Percentiles rank a stretch among this genome's conserved stretches.
Evolutionary conservation across 2,329 filamentous ascomycete species (phyloP).

Genomic region (Aspergillus latus): DNA sequence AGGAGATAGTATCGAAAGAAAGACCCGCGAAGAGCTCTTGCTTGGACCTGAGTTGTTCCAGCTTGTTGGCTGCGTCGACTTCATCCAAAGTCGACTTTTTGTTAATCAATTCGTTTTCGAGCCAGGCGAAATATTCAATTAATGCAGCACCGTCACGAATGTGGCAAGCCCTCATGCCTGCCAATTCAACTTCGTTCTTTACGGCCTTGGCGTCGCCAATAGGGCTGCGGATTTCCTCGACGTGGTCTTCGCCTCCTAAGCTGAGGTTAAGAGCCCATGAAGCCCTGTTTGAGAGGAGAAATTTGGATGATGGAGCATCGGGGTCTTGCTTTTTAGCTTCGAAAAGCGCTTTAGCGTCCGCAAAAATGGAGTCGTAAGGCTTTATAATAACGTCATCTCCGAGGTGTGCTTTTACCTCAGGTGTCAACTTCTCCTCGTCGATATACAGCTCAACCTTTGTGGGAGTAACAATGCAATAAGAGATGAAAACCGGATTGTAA

Average conservation of each 20-base stretch:
- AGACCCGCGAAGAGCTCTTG: slow-evolving; percentile 79
- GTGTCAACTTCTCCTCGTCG: slow-evolving; percentile 72
- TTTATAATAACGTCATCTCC: slow-evolving; percentile 68
- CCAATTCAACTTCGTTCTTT: slow-evolving; percentile 86
- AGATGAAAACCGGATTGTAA: slow-evolving; percentile 98
- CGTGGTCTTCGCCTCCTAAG: slow-evolving; percentile 78
- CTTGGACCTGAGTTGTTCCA: slow-evolving; percentile 64
- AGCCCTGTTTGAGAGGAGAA: slow-evolving; percentile 80
- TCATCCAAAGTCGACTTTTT: slow-evolving; percentile 78
- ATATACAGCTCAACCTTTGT: slow-evolving; percentile 77
- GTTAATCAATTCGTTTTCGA: slow-evolving; percentile 79
- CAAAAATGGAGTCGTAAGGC: slow-evolving; percentile 79
- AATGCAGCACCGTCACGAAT: slow-evolving; percentile 89
- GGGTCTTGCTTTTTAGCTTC: slow-evolving; percentile 42
- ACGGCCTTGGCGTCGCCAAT: slow-evolving; percentile 88
- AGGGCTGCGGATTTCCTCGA: slow-evolving; percentile 84
- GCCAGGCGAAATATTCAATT: slow-evolving; percentile 92
- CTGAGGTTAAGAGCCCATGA: slow-evolving; percentile 91
- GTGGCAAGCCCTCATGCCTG: slow-evolving; percentile 92
- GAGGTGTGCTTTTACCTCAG: slow-evolving; percentile 69
- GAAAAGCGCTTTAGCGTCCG: slow-evolving; percentile 68
- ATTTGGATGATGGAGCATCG: slow-evolving; percentile 57
- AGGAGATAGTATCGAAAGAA: slow-evolving; percentile 95
- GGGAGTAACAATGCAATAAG: slow-evolving; percentile 84
- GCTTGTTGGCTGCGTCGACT: slow-evolving; percentile 85